Evolutionary conservation across 805 yeast species (phyloP), one percentile per base, ranked within the genome.

Genomic region (Teunomyces cretensis): DNA sequence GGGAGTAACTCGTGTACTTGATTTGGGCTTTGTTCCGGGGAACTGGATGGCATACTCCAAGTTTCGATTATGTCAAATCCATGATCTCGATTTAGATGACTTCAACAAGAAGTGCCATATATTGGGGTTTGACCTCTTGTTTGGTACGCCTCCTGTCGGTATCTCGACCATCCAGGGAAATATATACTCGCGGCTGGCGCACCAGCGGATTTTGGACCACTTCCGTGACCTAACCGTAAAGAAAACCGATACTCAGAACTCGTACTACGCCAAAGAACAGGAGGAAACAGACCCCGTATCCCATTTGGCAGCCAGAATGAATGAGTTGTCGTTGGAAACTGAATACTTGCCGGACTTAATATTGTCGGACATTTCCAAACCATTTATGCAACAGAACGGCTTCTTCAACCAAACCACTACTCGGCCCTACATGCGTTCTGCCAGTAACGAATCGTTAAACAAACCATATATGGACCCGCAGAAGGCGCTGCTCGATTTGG

Each of bases 91-190:
- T 4, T 65, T 58, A 13, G 62, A 57, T 8, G 47, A 62, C 8
- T 58, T 68, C 39, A 45, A 58, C 40, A 42, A 51, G 19, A 65
- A 58, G 30, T 70, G 75, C 51, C 63, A 64, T 30, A 51, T 72
- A 4, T 40, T 70, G 19, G 76, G 75, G 24, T 56, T 68, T 44
- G 77, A 94, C 65, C 73, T 94, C 28, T 71, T 92, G 15, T 85
- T 88, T 6, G 79, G 83, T 42, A 74, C 76, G 13, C 97, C 97
- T 0, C 96, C 97, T 0, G 56, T 60, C 3, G 97, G 97, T 1
- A 88, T 85, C 0, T 77, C 85, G 7, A 68, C 91, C 0, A 75
- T 91, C 42, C 98, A 94, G 59, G 98, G 96, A 0, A 88, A 91
- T 58, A 85, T 92, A n/a, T 70, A 87, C 33, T 80, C 88, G 30